Base-by-base conservation (phyloP, 768 basidiomycete species). In the Dacryopinax primogenitus region DNA sequence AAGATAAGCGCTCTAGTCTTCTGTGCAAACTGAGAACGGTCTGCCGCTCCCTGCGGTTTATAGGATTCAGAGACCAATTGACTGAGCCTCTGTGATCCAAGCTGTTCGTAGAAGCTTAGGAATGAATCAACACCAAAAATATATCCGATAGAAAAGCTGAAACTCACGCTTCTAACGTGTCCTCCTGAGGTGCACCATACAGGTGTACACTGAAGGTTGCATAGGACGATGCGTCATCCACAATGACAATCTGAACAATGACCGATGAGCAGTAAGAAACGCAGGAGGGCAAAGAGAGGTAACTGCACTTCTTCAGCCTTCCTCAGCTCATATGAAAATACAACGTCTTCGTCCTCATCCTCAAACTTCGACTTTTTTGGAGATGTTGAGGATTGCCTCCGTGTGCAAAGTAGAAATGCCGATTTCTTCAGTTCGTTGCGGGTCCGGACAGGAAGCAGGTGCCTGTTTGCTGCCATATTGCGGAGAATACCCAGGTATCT, bases 181-280 rank as follows among this genome's bases (percentile, higher is more conserved):
- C 92, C 73, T 98, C 94, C 74, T 95, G 90, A 0, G 90, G 88
- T 9, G 88, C 90, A 1, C 82, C 82, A 71, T 86, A 90, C 16
- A 95, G 77, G 1, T 81, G 80, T 47, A 86, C 84, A 3, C 86
- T 85, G 72, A 96, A 96, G 13, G 86, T 78, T 67, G 90, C 86
- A 70, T 86, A 84, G 3, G 86, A 78, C 62, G 89, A 87, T 11
- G 85, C 86, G 71, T 96, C 92, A 72, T 99, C 94, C 2, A 89
- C 88, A 58, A 96, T 82, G 30, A 90, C 82, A 7, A 92, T 84
- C 70, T 89, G 67, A 18, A 64, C 23, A 37, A 32, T 33, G 16
- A 3, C 33, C 1, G 58, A 62, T 23, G 64, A 26, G 4, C 23
- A 13, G 16, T 30, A 28, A 6, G 15, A 30, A 18, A 64, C 21